Evolutionary conservation across 2,329 filamentous ascomycete genomes (phyloP).

Genomic region (Fonsecaea nubica): DNA sequence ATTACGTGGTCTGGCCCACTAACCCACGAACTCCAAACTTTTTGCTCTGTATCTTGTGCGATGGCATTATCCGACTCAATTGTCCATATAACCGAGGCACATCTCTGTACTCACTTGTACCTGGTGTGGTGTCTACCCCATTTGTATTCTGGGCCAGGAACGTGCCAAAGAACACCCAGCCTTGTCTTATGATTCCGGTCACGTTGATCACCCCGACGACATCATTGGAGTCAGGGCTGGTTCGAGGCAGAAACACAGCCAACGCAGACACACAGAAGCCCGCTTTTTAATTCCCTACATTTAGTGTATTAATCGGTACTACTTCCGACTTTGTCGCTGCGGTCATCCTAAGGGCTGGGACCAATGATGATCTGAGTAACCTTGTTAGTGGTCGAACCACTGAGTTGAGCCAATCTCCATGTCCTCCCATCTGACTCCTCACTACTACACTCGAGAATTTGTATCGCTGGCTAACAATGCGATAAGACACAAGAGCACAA

Average conservation of each 20-base stretch:
- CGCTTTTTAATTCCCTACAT: neutral
- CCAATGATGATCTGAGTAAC: neutral
- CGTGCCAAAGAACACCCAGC: neutral
- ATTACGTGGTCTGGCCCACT: too few species aligned
- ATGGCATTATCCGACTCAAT: neutral
- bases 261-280: neutral
- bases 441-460: neutral
- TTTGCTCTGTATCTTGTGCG: neutral
- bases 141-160: too few species aligned
- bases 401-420: neutral
- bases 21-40: too few species aligned
- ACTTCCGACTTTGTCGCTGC: neutral
- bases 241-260: neutral
- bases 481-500: neutral
- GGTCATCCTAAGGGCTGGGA: neutral
- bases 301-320: neutral
- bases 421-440: neutral
- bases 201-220: neutral
- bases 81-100: slow-evolving; percentile 2
- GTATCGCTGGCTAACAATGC: slow-evolving; percentile 3
- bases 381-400: neutral
- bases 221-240: neutral
- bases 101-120: neutral
- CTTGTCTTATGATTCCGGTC: neutral
- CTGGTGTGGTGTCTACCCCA: too few species aligned